Evolutionary conservation across 768 basidiomycete species (phyloP), one percentile per base, ranked within the genome.

Genomic region (Pleurotus tuber-regium): DNA sequence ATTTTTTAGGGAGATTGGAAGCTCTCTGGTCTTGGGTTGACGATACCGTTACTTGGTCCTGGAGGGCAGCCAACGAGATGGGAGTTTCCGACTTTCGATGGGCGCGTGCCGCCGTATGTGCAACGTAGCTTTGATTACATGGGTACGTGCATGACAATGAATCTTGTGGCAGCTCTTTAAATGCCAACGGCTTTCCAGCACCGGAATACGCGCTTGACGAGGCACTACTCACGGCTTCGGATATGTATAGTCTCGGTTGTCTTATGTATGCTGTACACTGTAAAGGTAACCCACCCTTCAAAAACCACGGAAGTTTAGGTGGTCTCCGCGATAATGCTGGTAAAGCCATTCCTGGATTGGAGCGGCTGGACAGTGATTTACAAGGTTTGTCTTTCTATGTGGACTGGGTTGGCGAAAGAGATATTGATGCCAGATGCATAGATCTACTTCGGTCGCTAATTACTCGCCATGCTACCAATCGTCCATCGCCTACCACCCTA

Each of bases 101-200:
- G 82, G 18, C 77, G 88, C 47, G 71, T 89, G 19, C 90, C 93
- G 0, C 65, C 82, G 12, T 89, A 90, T 58, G 79, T 91, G 4
- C 95, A 98, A 67, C 83, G 92, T 40, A 91, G 92, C 25, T 92
- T 95, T 58, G 95, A 99, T 66, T 98, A 93, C 63, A 89, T 97
- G 67, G 93, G 92, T 92, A 65, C 31, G 24, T 16, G 53, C 14
- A 8, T 43, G 16, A 24, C 47, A 40, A 28, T 52, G 16, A 21
- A 12, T 18, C 29, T 39, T 41, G n/a, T n/a, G n/a, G n/a, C n/a
- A n/a, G n/a, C n/a, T n/a, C n/a, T n/a, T n/a, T n/a, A n/a, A 33
- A 5, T 50, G 47, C 16, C 23, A 8, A 39, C n/a, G 52, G 7
- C 36, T 8, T 31, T 53, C 18, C 57, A 95, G 95, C 93, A 1